Evolutionary conservation across 345 rosid species (phyloP).

Genomic region (Syzygium grande): DNA sequence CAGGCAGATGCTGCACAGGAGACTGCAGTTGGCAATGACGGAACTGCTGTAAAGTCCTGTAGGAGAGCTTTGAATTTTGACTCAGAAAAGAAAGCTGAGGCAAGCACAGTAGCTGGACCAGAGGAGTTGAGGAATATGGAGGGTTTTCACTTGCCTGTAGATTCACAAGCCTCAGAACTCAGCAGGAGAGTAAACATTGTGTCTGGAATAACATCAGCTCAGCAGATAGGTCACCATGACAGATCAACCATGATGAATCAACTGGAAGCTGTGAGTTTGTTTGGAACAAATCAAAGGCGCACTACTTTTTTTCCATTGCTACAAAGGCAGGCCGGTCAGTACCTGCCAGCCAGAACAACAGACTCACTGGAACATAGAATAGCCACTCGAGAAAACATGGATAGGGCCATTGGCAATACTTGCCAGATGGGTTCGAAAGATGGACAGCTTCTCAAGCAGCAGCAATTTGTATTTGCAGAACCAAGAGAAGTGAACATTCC

Average conservation of each 20-base stretch:
- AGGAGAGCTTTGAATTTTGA: conserved; percentile 51
- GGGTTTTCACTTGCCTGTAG: conserved; percentile 5
- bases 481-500: conserved; percentile 13
- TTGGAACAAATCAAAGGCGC: conserved; percentile 17
- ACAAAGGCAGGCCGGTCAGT: conserved; percentile 1
- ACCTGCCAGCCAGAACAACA: conserved; percentile 1
- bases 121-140: conserved; percentile 7
- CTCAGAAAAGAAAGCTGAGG: conserved; percentile 20
- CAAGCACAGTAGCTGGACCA: conserved; percentile 4
- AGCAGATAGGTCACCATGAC: conserved; percentile 22
- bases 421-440: neutral
- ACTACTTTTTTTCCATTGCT: neutral
- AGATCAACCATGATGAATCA: conserved; percentile 21
- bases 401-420: neutral
- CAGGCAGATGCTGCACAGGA: conserved; percentile 10
- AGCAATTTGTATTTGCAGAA: neutral
- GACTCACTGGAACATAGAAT: conserved; percentile 4
- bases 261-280: conserved; percentile 7
- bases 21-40: conserved; percentile 7
- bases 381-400: conserved; percentile 1
- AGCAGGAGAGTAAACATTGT: conserved; percentile 4
- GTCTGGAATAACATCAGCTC: conserved; percentile 9
- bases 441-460: neutral
- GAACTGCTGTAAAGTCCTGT: conserved; percentile 29
- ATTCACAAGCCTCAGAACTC: conserved; percentile 13